Evolutionary conservation across 345 rosid genomes (phyloP).

Genomic region (Rhizophora apiculata): DNA sequence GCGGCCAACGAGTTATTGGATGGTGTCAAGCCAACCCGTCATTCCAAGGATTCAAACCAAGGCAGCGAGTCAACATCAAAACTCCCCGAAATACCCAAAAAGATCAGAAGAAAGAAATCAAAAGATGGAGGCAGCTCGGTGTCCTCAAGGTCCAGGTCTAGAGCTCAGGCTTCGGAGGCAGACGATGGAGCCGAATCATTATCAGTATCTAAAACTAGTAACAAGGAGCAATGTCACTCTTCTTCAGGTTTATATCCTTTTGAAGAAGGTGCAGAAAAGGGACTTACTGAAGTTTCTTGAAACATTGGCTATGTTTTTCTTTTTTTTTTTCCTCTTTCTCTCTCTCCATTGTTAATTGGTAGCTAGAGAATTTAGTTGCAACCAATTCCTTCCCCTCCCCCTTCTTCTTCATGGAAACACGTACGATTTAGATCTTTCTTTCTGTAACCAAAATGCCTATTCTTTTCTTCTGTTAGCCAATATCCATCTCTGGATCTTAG

Average conservation of each 20-base stretch:
- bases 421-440: no score
- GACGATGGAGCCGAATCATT: slow-evolving; percentile 39
- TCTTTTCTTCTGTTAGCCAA: slow-evolving; percentile 9
- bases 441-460: slow-evolving; percentile 8
- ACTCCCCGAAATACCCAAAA: slow-evolving; percentile 29
- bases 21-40: slow-evolving; percentile 2
- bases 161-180: slow-evolving; percentile 18
- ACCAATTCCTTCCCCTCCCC: slow-evolving; percentile 15
- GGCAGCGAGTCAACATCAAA: slow-evolving; percentile 28
- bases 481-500: no score
- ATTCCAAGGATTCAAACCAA: slow-evolving; percentile 14
- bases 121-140: slow-evolving; percentile 27
- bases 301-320: neutral
- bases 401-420: neutral
- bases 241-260: slow-evolving; percentile 7
- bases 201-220: slow-evolving; percentile 27
- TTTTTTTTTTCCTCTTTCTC: neutral
- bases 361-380: slow-evolving; percentile 29
- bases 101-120: slow-evolving; percentile 38
- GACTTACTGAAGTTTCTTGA: slow-evolving; percentile 18
- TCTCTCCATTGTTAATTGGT: neutral
- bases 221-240: neutral
- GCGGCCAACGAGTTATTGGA: slow-evolving; percentile 1
- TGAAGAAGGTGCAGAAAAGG: slow-evolving; percentile 19
- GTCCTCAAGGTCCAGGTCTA: slow-evolving; percentile 35